Evolutionary conservation across 1,284 basidiomycete genomes (phyloP).

Genomic region (Cutaneotrichosporon sp.): DNA sequence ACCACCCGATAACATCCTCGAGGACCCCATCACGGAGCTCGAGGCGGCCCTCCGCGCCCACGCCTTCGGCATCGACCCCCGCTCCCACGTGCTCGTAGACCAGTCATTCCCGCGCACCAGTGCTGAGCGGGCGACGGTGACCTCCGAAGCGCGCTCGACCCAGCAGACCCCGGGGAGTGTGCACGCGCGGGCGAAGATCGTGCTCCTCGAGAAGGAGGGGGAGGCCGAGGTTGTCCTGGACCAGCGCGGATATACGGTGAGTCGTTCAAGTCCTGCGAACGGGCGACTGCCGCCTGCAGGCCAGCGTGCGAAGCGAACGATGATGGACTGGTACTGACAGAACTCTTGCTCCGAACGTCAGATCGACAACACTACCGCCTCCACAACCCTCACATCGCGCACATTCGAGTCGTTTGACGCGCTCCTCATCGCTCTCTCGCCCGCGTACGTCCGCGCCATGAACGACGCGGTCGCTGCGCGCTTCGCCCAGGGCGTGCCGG

Average conservation of each 20-base stretch:
- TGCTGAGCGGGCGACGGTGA: constrained; percentile 27
- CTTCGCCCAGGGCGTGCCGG: constrained; percentile 26
- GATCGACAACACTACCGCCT: constrained; percentile 19
- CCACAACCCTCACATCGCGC: constrained; percentile 10
- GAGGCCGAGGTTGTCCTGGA: constrained; percentile 31
- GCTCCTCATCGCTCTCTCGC: constrained; percentile 42
- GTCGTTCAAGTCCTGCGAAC: too few relatives aligned
- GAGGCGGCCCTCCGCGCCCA: constrained; percentile 32
- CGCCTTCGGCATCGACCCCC: constrained; percentile 34
- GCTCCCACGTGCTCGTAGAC: constrained; percentile 24
- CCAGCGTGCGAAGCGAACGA: too few relatives aligned
- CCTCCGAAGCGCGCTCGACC: constrained; percentile 11
- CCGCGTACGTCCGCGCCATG: constrained; percentile 44
- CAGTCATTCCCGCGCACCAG: constrained; percentile 34
- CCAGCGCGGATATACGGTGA: constrained; percentile 42
- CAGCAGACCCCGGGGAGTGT: constrained; percentile 23
- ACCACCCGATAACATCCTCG: constrained; percentile 35
- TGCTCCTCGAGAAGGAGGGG: constrained; percentile 29
- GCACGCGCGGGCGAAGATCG: constrained; percentile 28
- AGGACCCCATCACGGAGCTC: constrained; percentile 44
- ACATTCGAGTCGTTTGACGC: constrained; percentile 47
- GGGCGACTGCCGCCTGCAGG: too few relatives aligned
- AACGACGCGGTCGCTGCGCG: constrained; percentile 37
- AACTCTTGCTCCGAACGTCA: constrained; percentile 10
- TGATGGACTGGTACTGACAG: too few relatives aligned